These are phyloP conservation scores for Artemisia argyi DNA, from an alignment of 129 eudicot species.

Conservation along the genomic window DNA sequence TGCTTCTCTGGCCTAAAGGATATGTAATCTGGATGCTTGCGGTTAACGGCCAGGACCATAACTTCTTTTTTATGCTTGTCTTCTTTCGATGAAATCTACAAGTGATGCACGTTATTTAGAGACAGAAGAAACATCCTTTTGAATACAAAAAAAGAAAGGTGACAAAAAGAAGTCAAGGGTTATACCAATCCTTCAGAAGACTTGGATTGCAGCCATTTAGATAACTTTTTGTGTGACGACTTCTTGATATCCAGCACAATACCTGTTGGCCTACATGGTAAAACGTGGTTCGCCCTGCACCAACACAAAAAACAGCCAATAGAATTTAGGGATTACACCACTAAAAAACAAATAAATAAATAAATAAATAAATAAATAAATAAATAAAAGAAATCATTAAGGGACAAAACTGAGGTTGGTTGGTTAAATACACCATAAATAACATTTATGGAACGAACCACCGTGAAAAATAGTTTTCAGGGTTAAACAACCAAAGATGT, in stretches of 20 bases:
- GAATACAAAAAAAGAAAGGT: background rate
- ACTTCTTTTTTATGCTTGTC: slow-evolving; percentile 88
- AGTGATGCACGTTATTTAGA: background rate
- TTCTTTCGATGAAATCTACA: slow-evolving; percentile 91
- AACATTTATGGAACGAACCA: too few relatives aligned
- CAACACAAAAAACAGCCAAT: background rate
- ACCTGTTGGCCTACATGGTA: slow-evolving; percentile 93
- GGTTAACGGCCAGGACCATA: slow-evolving; percentile 60
- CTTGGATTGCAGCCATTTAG: slow-evolving; percentile 91
- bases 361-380: too few relatives aligned
- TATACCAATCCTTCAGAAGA: slow-evolving; percentile 69
- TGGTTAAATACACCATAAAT: too few relatives aligned
- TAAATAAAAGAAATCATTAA: too few relatives aligned
- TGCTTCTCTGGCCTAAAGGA: slow-evolving; percentile 82
- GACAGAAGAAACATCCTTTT: background rate
- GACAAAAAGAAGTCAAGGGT: background rate
- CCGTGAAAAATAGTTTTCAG: too few relatives aligned
- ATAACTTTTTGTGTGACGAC: slow-evolving; percentile 87
- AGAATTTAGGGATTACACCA: too few relatives aligned
- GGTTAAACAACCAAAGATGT: too few relatives aligned
- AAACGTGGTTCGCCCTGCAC: slow-evolving; percentile 81
- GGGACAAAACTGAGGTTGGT: too few relatives aligned
- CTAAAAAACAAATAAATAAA: too few relatives aligned
- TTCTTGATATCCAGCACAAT: slow-evolving; percentile 73
- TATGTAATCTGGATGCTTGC: slow-evolving; percentile 66